A percentile compares a stretch with the other conserved stretches of the same genome.
Conservation (phyloP, 2,329 filamentous ascomycete species). For the Botryotinia calthae region DNA sequence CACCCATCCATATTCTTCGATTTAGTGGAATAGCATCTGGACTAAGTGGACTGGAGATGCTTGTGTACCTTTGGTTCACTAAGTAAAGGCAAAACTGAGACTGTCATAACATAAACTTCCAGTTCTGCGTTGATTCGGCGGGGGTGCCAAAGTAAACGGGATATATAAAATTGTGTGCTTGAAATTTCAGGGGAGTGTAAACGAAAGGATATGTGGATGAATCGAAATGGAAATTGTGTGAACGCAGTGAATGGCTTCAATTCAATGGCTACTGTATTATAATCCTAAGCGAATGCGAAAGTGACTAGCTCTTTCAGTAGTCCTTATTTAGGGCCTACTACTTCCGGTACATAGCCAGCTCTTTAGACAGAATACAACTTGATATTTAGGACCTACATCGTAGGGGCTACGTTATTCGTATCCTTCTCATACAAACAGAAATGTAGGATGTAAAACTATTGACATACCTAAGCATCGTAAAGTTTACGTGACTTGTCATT, state of each 20-base stretch:
- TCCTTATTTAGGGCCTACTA: no score
- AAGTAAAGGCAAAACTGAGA: neutral
- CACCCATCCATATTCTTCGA: neutral
- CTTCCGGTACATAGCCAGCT: no score
- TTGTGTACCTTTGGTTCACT: neutral
- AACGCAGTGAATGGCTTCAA: no score
- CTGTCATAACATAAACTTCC: neutral
- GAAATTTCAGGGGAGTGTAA: neutral
- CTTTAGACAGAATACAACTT: no score
- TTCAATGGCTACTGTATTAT: no score
- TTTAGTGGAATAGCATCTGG: neutral
- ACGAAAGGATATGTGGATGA: neutral
- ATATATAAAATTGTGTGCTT: accelerated
- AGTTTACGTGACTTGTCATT: neutral
- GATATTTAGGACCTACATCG: no score
- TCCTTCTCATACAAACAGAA: no score
- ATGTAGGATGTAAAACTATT: neutral
- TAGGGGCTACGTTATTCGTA: no score
- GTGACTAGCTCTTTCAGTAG: no score
- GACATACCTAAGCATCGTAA: neutral
- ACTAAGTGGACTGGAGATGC: neutral
- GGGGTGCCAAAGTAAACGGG: neutral
- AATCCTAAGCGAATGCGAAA: no score
- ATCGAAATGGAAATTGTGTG: neutral
- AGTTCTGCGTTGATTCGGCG: neutral